Percentiles rank a stretch among this genome's conserved stretches.
phyloP scores from a whole-genome alignment of 2,329 filamentous ascomycete genomes.

The Cercospora zeina region DNA sequence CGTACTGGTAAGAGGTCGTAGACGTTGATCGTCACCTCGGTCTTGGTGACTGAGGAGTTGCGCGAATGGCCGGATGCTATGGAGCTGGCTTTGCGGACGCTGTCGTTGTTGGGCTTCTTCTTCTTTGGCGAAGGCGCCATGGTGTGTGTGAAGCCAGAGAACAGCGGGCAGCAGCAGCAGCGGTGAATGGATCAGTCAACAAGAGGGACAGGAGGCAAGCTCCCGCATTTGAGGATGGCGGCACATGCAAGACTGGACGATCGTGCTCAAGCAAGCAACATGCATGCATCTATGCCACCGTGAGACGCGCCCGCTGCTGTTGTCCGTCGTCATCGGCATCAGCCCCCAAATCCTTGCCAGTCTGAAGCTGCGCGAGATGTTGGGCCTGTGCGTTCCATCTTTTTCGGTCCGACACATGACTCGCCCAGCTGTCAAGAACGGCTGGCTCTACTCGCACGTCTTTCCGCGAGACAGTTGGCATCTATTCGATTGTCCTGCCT shows the following conservation, averaged over 20 bases:
- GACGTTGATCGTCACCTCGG: constrained; percentile 42
- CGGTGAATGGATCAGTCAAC: not conserved
- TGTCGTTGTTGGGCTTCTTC: not conserved
- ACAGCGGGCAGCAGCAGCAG: not conserved
- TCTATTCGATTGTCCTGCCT: not conserved
- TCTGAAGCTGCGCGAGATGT: not conserved
- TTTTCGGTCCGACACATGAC: constrained; percentile 1
- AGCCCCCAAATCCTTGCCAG: not conserved
- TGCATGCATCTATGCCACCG: not conserved
- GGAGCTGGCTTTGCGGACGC: constrained; percentile 2
- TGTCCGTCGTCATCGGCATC: constrained; percentile 2
- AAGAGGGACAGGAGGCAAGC: constrained; percentile 11
- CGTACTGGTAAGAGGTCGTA: constrained; percentile 43
- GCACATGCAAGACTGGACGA: constrained; percentile 6
- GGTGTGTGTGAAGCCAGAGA: not conserved
- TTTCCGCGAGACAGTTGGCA: not conserved
- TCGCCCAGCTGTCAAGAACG: constrained; percentile 2
- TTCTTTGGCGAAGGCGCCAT: constrained; percentile 9
- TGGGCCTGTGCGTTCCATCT: not conserved
- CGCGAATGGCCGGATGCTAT: constrained; percentile 14
- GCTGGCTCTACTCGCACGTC: not conserved
- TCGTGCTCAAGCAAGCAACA: constrained; percentile 1
- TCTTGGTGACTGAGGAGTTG: constrained; percentile 33
- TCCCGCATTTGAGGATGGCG: not conserved
- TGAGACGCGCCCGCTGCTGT: constrained; percentile 8